These are phyloP conservation scores for Moesziomyces globuligerus DNA, from an alignment of 1,284 basidiomycete species.

Conservation along the genomic window DNA sequence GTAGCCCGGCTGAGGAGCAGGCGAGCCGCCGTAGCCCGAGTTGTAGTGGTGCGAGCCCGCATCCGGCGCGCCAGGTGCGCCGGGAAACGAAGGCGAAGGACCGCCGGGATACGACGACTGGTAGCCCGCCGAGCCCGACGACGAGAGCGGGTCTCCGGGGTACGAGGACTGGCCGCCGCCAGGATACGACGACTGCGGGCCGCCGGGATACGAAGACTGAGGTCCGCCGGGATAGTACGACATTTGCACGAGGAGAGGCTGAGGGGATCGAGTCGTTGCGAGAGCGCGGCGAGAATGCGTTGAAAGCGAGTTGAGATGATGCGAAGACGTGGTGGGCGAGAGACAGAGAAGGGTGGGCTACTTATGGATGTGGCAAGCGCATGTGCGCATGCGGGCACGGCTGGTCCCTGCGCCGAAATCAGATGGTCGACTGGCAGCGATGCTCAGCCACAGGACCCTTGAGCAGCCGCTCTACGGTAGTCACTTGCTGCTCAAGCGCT, in stretches of 20 bases:
- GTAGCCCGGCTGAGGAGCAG: slow-evolving; percentile 14
- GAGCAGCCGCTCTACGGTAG: too few relatives aligned
- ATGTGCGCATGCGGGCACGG: too few relatives aligned
- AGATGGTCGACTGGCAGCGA: too few relatives aligned
- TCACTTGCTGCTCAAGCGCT: too few relatives aligned
- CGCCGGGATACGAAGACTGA: slow-evolving; percentile 23
- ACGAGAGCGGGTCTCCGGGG: slow-evolving; percentile 29
- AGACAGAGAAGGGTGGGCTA: neutral
- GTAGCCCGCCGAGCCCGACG: slow-evolving; percentile 28
- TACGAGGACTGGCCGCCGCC: slow-evolving; percentile 24
- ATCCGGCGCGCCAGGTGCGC: slow-evolving; percentile 19
- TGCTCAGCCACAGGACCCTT: too few relatives aligned
- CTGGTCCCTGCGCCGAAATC: too few relatives aligned
- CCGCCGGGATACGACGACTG: slow-evolving; percentile 39
- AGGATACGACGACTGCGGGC: slow-evolving; percentile 27
- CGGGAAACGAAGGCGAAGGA: slow-evolving; percentile 18
- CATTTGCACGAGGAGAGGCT: neutral
- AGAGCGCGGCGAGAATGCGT: slow-evolving; percentile 16
- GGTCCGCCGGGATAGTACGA: slow-evolving; percentile 33
- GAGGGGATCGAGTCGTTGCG: neutral
- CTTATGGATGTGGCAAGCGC: neutral
- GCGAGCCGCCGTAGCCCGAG: slow-evolving; percentile 15
- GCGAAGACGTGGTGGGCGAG: neutral
- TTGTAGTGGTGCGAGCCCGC: slow-evolving; percentile 23
- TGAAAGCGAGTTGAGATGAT: neutral